A percentile compares a stretch with the other conserved stretches of the same genome.
These are phyloP conservation scores for Silene noctiflora DNA, from an alignment of 179 eudicot species.

Conservation along the genomic window DNA sequence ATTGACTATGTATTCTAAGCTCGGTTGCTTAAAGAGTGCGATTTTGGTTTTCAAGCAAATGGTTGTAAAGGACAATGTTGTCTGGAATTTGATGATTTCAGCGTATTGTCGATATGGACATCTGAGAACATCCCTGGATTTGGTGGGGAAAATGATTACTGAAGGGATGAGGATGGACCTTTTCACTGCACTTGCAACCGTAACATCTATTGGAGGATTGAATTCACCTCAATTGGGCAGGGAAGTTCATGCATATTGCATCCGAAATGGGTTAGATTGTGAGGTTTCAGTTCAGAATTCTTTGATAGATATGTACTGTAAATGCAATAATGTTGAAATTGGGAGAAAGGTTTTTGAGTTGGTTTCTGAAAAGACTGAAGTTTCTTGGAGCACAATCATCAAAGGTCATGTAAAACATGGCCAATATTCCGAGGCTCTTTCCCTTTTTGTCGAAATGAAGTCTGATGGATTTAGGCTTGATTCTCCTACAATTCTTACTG, in stretches of 20 bases:
- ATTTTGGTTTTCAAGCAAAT: slow-evolving; percentile 33
- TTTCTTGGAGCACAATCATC: slow-evolving; percentile 41
- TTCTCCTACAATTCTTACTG: slow-evolving; percentile 25
- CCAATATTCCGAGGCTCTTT: slow-evolving; percentile 27
- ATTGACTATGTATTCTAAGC: slow-evolving; percentile 34
- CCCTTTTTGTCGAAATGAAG: slow-evolving; percentile 28
- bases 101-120: slow-evolving; percentile 31
- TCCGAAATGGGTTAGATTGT: slow-evolving; percentile 34
- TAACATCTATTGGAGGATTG: slow-evolving; percentile 32
- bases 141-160: slow-evolving; percentile 25
- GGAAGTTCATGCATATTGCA: slow-evolving; percentile 38
- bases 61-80: slow-evolving; percentile 35
- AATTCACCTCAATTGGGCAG: slow-evolving; percentile 28
- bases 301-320: slow-evolving; percentile 38
- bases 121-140: slow-evolving; percentile 25
- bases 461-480: slow-evolving; percentile 27
- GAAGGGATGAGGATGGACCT: slow-evolving; percentile 35
- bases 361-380: slow-evolving; percentile 24
- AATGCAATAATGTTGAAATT: slow-evolving; percentile 27
- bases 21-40: slow-evolving; percentile 25
- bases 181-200: slow-evolving; percentile 33
- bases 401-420: slow-evolving; percentile 34
- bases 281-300: slow-evolving; percentile 38
- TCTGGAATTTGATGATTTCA: slow-evolving; percentile 41
- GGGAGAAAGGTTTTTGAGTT: slow-evolving; percentile 31